These are phyloP conservation scores for Fusarium nisikadoi DNA, from an alignment of 2,329 filamentous ascomycete species.

Conservation along the genomic window DNA sequence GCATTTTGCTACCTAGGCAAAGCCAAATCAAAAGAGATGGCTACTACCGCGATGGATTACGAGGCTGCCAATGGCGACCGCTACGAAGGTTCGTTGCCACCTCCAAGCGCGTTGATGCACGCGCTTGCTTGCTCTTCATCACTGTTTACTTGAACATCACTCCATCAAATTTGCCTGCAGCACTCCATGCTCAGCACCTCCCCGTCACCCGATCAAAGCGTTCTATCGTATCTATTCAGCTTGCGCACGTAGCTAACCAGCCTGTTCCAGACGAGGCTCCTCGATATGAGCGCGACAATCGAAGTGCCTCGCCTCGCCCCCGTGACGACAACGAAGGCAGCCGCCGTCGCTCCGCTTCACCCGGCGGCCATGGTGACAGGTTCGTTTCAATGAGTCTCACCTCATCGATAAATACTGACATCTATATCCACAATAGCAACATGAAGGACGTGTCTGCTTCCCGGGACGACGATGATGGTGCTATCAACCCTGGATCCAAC, in stretches of 20 bases:
- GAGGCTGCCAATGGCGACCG: slow-evolving; percentile 74
- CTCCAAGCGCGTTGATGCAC: slow-evolving; percentile 24
- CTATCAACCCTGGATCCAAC: slow-evolving; percentile 94
- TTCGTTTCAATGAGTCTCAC: slow-evolving; percentile 26
- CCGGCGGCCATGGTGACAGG: slow-evolving; percentile 58
- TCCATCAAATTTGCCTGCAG: background rate
- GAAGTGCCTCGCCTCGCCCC: slow-evolving; percentile 72
- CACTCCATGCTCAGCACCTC: background rate
- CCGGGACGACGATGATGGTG: slow-evolving; percentile 76
- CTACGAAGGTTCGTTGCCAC: slow-evolving; percentile 67
- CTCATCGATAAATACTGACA: slow-evolving; percentile 15
- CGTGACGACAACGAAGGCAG: slow-evolving; percentile 70
- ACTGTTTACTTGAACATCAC: slow-evolving; percentile 1
- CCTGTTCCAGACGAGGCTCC: slow-evolving; percentile 66
- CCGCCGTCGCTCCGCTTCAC: slow-evolving; percentile 72
- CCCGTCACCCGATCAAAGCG: background rate
- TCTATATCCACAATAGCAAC: slow-evolving; percentile 47
- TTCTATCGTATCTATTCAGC: background rate
- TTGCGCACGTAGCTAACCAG: slow-evolving; percentile 17
- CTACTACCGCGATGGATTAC: slow-evolving; percentile 76
- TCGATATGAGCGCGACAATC: slow-evolving; percentile 74
- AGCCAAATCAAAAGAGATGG: slow-evolving; percentile 56
- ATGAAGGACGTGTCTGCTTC: slow-evolving; percentile 65
- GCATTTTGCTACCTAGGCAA: slow-evolving; percentile 10
- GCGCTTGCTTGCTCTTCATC: slow-evolving; percentile 20